Evolutionary conservation across 371 early-diverging fungal species (phyloP).

Genomic region (Thermomucor indicae-seudaticae): DNA sequence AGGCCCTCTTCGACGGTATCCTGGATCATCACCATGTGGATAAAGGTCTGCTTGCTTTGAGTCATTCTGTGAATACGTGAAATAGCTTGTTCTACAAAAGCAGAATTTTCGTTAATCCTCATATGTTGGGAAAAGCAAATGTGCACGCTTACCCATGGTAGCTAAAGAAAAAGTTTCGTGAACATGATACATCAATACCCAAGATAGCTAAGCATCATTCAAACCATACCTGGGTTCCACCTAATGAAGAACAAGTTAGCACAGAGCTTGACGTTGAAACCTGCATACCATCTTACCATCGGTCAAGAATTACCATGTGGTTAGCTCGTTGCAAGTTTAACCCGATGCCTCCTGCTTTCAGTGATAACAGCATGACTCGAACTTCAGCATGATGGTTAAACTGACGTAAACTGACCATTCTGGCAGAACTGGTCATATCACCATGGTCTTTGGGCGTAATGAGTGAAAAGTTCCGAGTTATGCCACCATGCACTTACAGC

Average conservation of each 20-base stretch:
- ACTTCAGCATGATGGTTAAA: slow-evolving; percentile 28
- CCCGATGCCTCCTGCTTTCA: slow-evolving; percentile 44
- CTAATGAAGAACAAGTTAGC: slow-evolving; percentile 5
- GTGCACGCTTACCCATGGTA: slow-evolving; percentile 33
- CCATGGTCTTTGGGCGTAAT: slow-evolving; percentile 24
- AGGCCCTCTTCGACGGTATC: slow-evolving; percentile 38
- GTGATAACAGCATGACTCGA: slow-evolving; percentile 32
- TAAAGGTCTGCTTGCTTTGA: slow-evolving; percentile 33
- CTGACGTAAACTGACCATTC: slow-evolving; percentile 19
- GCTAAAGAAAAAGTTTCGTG: slow-evolving; percentile 12
- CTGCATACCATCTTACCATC: slow-evolving; percentile 21
- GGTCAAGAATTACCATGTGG: slow-evolving; percentile 42
- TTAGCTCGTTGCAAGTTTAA: slow-evolving; percentile 41
- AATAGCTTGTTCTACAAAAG: slow-evolving; percentile 30
- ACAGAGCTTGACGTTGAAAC: background rate
- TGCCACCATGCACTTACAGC: slow-evolving; percentile 21
- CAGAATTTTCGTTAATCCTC: too few relatives aligned
- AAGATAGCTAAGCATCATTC: too few relatives aligned
- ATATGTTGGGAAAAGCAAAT: too few relatives aligned
- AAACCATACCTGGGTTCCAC: slow-evolving; percentile 39
- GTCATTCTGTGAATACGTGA: slow-evolving; percentile 46
- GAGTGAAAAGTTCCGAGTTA: background rate
- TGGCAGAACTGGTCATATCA: slow-evolving; percentile 14
- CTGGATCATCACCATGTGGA: slow-evolving; percentile 37
- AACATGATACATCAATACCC: background rate